A percentile compares a stretch with the other conserved stretches of the same genome.
Evolutionary conservation across 345 rosid genomes (phyloP).

Genomic region (Eucalyptus paniculata): DNA sequence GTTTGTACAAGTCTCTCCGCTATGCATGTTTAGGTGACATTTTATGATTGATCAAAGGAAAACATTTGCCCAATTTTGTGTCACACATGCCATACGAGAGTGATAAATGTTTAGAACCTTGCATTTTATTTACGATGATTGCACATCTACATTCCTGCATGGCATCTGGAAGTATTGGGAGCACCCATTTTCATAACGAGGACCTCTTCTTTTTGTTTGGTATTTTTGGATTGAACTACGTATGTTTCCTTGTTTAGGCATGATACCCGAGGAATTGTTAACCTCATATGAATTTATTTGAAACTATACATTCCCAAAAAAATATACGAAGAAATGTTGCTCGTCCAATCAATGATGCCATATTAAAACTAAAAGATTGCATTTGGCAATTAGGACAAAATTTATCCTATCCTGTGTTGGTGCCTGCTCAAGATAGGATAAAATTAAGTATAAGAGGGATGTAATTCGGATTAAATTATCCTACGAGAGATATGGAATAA

Average conservation of each 20-base stretch:
- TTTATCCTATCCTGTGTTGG: fast-evolving
- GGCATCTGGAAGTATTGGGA: background rate
- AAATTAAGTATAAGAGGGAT: too few relatives aligned
- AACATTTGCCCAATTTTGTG: background rate
- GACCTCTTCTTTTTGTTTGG: background rate
- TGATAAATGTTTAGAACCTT: background rate
- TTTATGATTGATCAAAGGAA: background rate
- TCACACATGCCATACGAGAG: background rate
- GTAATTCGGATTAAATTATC: too few relatives aligned
- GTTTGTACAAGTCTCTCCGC: background rate
- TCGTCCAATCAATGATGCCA: too few relatives aligned
- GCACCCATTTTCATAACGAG: background rate
- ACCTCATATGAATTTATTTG: background rate
- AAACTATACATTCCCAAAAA: too few relatives aligned
- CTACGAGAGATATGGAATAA: too few relatives aligned
- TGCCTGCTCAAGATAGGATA: too few relatives aligned
- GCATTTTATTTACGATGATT: background rate
- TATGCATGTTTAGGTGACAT: background rate
- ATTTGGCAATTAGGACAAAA: too few relatives aligned
- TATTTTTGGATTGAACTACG: background rate
- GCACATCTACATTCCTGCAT: background rate
- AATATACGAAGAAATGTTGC: too few relatives aligned
- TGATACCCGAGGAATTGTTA: background rate
- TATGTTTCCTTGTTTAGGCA: background rate
- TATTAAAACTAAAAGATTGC: too few relatives aligned